These are phyloP conservation scores for Massariosphaeria phaeospora DNA, from an alignment of 495 filamentous ascomycete genomes.

Conservation along the genomic window DNA sequence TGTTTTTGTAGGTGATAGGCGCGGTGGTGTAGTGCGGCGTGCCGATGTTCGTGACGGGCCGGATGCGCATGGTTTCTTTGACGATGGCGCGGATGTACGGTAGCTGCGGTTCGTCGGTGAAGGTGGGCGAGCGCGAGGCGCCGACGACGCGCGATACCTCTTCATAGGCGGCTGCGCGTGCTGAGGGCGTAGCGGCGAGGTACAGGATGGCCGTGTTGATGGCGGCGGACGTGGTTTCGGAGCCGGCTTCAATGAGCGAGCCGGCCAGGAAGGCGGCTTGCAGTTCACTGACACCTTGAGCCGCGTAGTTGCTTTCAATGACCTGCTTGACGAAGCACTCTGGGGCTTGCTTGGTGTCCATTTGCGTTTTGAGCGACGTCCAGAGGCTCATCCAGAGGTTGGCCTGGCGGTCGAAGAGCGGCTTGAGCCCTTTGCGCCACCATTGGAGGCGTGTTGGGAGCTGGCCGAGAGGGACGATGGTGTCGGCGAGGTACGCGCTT, in stretches of 20 bases:
- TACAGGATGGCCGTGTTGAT: constrained; percentile 26
- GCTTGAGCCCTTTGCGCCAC: constrained; percentile 25
- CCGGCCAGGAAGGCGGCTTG: constrained; percentile 33
- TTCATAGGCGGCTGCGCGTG: constrained; percentile 12
- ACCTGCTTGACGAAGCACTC: constrained; percentile 35
- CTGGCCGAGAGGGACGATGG: constrained; percentile 12
- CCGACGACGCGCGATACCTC: constrained; percentile 15
- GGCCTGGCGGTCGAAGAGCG: constrained; percentile 20
- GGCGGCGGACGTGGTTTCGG: constrained; percentile 31
- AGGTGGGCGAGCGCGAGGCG: constrained; percentile 15
- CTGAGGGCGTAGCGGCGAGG: constrained; percentile 17
- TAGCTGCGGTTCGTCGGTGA: constrained; percentile 19
- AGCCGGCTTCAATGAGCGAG: constrained; percentile 32
- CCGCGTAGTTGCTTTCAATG: constrained; percentile 14
- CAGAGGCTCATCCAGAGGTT: constrained; percentile 24
- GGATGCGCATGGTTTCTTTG: constrained; percentile 30
- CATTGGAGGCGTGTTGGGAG: constrained; percentile 23
- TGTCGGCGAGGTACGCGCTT: constrained; percentile 24
- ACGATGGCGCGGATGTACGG: constrained; percentile 29
- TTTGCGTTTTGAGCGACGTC: constrained; percentile 16
- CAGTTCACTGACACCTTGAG: constrained; percentile 24
- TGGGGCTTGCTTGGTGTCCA: constrained; percentile 24
- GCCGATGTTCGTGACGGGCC: constrained; percentile 30
- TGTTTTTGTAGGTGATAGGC: constrained; percentile 25
- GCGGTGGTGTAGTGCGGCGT: constrained; percentile 30